Evolutionary conservation across 176 grass and related monocot species (phyloP).

Genomic region (Carex scoparia): DNA sequence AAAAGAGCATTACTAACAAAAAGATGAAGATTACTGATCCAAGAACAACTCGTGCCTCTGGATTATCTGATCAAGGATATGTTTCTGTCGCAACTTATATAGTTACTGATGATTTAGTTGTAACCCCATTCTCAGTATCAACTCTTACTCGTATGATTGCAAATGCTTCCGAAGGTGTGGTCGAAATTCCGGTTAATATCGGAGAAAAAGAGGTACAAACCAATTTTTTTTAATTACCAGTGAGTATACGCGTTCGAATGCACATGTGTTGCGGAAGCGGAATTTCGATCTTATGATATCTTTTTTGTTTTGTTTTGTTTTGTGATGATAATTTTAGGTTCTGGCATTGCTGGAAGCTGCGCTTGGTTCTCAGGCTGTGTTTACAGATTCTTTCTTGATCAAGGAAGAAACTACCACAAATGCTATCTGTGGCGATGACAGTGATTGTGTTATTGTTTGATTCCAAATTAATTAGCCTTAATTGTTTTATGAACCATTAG

Average conservation of each 20-base stretch:
- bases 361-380: not conserved
- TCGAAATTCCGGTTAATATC: constrained; percentile 9
- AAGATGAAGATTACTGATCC: constrained; percentile 15
- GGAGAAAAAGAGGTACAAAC: constrained; percentile 19
- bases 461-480: not conserved
- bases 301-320: not conserved
- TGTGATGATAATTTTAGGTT: constrained; percentile 7
- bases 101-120: constrained; percentile 27
- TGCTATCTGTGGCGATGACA: not conserved
- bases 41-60: not conserved
- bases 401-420: not conserved
- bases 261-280: not conserved
- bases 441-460: constrained; percentile 10
- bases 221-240: not conserved
- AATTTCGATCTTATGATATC: not conserved
- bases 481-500: not conserved
- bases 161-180: not conserved
- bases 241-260: not conserved
- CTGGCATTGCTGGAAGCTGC: constrained; percentile 3
- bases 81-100: not conserved
- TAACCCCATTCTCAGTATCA: constrained; percentile 16
- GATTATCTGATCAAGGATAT: not conserved
- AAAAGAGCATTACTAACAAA: constrained; percentile 15
- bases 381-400: constrained; percentile 11
- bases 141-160: not conserved